phyloP scores from a whole-genome alignment of 306 rosid species.

The Oemleria cerasiformis region DNA sequence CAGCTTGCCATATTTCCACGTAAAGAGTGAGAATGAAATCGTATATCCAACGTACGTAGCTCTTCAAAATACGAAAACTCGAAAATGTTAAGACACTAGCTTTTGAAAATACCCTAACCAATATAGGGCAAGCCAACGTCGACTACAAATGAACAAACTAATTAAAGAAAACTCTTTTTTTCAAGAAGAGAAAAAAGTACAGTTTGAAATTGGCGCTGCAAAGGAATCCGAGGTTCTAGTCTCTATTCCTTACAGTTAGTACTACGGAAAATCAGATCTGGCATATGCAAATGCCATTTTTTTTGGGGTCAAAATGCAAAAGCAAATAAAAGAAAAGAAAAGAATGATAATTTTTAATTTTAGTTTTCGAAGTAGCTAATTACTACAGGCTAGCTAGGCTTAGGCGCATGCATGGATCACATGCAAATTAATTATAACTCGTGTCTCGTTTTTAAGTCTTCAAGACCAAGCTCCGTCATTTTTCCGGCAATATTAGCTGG shows the following conservation, averaged over 20 bases:
- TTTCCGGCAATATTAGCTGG: conserved; percentile 24
- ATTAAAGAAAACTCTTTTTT: no score
- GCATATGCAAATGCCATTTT: neutral
- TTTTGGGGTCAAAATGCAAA: no score
- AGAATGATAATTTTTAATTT: neutral
- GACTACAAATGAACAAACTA: no score
- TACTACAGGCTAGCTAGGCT: neutral
- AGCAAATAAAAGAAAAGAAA: no score
- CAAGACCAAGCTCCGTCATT: neutral
- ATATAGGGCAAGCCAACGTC: no score
- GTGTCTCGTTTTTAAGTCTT: neutral
- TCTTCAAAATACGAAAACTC: no score
- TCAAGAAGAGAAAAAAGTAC: neutral
- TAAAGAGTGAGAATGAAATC: no score
- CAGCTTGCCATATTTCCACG: neutral
- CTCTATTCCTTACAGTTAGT: neutral
- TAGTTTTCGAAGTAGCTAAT: neutral
- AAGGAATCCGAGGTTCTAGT: conserved; percentile 16
- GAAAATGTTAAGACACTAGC: no score
- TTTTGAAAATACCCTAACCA: no score
- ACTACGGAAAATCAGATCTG: conserved; percentile 32
- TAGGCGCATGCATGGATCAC: conserved; percentile 3
- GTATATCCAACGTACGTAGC: no score
- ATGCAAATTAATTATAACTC: neutral
- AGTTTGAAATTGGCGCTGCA: neutral